Percentiles rank a stretch among this genome's conserved stretches.
phyloP scores from a whole-genome alignment of 768 basidiomycete genomes.

The Tricholoma furcatifolium region DNA sequence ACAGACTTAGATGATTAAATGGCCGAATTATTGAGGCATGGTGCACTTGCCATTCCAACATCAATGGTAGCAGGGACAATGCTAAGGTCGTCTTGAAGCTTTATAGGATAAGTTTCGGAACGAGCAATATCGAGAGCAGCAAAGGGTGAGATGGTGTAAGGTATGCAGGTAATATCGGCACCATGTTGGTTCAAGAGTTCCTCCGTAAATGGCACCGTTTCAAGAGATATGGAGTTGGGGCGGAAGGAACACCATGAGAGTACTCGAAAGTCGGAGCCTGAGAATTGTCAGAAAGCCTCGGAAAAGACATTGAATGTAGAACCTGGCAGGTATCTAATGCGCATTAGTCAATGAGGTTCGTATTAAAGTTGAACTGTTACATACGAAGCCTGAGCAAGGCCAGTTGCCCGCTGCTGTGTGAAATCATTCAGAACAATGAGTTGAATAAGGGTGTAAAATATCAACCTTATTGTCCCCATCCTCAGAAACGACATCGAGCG shows the following conservation, averaged over 20 bases:
- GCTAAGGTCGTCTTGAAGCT: conserved; percentile 34
- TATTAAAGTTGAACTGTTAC: conserved; percentile 23
- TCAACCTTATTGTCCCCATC: conserved; percentile 25
- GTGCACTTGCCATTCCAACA: conserved; percentile 41
- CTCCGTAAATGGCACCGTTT: conserved; percentile 46
- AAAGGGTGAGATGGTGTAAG: conserved; percentile 56
- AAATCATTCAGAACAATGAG: conserved; percentile 1
- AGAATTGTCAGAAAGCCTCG: conserved; percentile 1
- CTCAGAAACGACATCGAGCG: conserved; percentile 29
- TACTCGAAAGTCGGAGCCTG: conserved; percentile 44
- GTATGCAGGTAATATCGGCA: conserved; percentile 51
- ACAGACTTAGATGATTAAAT: background rate
- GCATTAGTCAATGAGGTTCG: conserved; percentile 14
- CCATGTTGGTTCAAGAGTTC: conserved; percentile 48
- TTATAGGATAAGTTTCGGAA: conserved; percentile 30
- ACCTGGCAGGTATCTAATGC: conserved; percentile 47
- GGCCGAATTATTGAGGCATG: background rate
- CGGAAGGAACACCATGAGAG: conserved; percentile 44
- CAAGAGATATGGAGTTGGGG: conserved; percentile 20
- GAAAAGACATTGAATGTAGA: background rate
- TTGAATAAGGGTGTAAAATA: background rate
- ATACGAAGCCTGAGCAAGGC: conserved; percentile 45
- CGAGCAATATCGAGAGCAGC: conserved; percentile 38
- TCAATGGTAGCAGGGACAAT: conserved; percentile 45
- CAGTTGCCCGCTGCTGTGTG: conserved; percentile 28